Evolutionary conservation across 352 stramenopile genomes (phyloP), one percentile per base, ranked within the genome.

Genomic region (Phytophthora pini): DNA sequence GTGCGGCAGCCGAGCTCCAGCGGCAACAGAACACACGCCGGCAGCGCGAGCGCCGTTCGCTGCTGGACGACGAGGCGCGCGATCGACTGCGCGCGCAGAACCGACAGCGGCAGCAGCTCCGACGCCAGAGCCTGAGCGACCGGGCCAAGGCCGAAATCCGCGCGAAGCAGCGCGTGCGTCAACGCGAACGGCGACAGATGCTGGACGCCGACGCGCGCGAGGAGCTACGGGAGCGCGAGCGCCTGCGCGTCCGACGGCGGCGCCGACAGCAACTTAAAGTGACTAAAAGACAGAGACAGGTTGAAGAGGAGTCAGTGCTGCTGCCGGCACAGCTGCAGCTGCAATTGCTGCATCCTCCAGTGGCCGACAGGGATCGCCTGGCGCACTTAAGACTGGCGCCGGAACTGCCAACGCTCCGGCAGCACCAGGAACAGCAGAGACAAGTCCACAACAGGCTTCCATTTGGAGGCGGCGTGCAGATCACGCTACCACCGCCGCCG

Each of bases 11-110:
- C 10, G 65, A 64, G 26, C 40, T 44, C n/a, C 82, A 83, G 52
- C 72, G 80, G 4, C 68, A 85, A 54, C 70, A 81, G 51, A 83
- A 77, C 59, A 73, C 65, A 17, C 64, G 45, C 10, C 64, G 77
- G 7, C 82, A 91, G 54, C 80, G 79, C 24, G 64, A 73, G 5
- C 80, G 80, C 11, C 80, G 82, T 3, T 57, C 66, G 29, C 67
- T 72, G 26, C 64, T 90, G 51, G 76, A 92, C 44, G 76, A 76
- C 29, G 51, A 41, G 13, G 59, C 72, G 6, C 72, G 68, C 12
- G 56, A 60, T 1, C 68, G 61, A 31, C 53, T 89, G 20, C 80
- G 84, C 15, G 73, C 87, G 41, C 79, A 89, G 62, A 93, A 93
- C 62, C 80, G 80, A 10, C 56, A 69, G 9, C 77, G 84, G 0